phyloP scores from a whole-genome alignment of 192 early-diverging fungal species.

The Backusella macrospora region DNA sequence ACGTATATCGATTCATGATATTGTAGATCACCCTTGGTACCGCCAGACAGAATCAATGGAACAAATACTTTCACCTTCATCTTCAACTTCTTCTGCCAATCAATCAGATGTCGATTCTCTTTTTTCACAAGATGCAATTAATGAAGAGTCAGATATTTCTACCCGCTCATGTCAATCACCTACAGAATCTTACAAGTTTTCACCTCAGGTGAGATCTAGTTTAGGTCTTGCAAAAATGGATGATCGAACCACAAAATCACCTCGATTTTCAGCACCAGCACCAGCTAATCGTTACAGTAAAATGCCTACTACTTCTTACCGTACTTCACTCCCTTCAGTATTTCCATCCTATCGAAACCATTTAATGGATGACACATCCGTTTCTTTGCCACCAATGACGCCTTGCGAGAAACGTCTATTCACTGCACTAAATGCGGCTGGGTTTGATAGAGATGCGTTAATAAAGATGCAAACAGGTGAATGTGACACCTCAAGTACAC shows the following conservation, averaged over 20 bases:
- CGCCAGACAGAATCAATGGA: slow-evolving; percentile 19
- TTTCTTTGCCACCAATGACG: slow-evolving; percentile 38
- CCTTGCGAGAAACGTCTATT: slow-evolving; percentile 52
- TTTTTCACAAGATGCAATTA: slow-evolving; percentile 19
- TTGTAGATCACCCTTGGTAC: slow-evolving; percentile 71
- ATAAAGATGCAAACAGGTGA: slow-evolving; percentile 57
- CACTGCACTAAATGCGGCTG: slow-evolving; percentile 48
- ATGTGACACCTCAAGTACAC: slow-evolving; percentile 62
- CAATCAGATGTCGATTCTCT: slow-evolving; percentile 28
- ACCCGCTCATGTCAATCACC: not conserved
- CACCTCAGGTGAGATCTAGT: slow-evolving; percentile 27
- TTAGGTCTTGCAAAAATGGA: slow-evolving; percentile 16
- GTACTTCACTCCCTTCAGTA: slow-evolving; percentile 39
- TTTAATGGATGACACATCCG: slow-evolving; percentile 31
- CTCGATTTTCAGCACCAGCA: slow-evolving; percentile 29
- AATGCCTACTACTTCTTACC: slow-evolving; percentile 26
- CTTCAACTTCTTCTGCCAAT: slow-evolving; percentile 21
- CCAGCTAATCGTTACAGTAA: slow-evolving; percentile 21
- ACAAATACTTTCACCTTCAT: slow-evolving; percentile 33
- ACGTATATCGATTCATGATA: slow-evolving; percentile 64
- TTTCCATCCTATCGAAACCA: slow-evolving; percentile 32
- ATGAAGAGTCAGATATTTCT: slow-evolving; percentile 4
- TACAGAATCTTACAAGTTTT: slow-evolving; percentile 17
- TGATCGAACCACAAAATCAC: slow-evolving; percentile 9
- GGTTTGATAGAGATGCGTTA: slow-evolving; percentile 61